Percentiles rank a stretch among this genome's conserved stretches.
These are phyloP conservation scores for Acanthamoeba culbertsoni DNA, from an alignment of 208 protist species.

Conservation along the genomic window DNA sequence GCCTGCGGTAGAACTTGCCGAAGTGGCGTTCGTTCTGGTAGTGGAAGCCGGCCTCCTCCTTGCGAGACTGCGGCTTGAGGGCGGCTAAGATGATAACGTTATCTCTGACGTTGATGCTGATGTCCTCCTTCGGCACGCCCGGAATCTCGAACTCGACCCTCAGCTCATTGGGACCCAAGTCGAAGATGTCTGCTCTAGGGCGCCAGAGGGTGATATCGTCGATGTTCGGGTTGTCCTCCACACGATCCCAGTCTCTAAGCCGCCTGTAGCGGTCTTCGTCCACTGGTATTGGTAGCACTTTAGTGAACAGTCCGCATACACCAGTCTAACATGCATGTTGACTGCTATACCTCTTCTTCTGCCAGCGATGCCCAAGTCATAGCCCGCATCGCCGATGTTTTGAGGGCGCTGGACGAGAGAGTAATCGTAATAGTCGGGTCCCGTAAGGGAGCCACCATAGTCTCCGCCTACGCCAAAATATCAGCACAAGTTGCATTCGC, in stretches of 20 bases:
- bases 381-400: background rate
- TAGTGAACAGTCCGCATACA: background rate
- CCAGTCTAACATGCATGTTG: background rate
- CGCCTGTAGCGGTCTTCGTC: background rate
- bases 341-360: background rate
- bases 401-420: background rate
- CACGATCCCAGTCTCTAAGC: background rate
- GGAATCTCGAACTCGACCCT: slow-evolving; percentile 29
- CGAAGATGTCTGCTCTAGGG: background rate
- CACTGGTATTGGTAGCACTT: background rate
- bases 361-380: background rate
- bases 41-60: slow-evolving; percentile 28
- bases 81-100: background rate
- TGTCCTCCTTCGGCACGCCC: background rate
- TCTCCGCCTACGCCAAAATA: background rate
- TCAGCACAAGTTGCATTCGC: background rate
- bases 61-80: slow-evolving; percentile 45
- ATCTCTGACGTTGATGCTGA: background rate
- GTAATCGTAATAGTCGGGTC: background rate
- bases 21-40: slow-evolving; percentile 40
- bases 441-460: background rate
- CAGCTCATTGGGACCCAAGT: background rate
- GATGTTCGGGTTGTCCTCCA: slow-evolving; percentile 25
- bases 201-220: background rate
- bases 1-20: slow-evolving; percentile 39